phyloP scores from a whole-genome alignment of 2,329 filamentous ascomycete species.

The Apiospora koreana region DNA sequence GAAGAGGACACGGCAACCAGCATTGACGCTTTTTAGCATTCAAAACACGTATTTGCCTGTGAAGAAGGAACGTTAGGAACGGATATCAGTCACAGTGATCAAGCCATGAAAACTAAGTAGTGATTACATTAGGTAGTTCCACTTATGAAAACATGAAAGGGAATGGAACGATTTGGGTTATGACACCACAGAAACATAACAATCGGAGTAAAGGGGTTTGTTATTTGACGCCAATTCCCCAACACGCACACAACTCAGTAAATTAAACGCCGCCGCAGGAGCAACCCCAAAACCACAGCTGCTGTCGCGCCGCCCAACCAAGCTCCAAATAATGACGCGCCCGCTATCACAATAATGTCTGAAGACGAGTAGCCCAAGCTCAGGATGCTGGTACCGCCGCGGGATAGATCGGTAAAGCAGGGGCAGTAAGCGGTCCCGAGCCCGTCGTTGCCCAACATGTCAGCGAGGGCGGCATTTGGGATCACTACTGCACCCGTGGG shows the following conservation, averaged over 20 bases:
- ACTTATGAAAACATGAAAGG: too few relatives aligned
- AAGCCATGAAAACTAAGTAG: too few relatives aligned
- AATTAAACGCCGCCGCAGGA: neutral
- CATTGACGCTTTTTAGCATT: too few relatives aligned
- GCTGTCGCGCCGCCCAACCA: neutral
- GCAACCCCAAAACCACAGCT: neutral
- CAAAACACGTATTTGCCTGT: too few relatives aligned
- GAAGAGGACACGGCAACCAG: too few relatives aligned
- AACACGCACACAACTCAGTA: neutral
- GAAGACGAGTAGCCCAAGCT: neutral
- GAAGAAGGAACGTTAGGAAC: too few relatives aligned
- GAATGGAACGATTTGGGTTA: too few relatives aligned
- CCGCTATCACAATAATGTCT: neutral
- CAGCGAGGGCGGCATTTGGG: neutral
- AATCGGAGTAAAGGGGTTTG: too few relatives aligned
- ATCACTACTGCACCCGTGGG: neutral
- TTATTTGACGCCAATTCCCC: neutral
- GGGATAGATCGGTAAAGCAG: neutral
- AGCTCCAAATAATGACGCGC: neutral
- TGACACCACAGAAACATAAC: neutral
- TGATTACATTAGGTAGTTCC: too few relatives aligned
- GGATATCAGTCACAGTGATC: too few relatives aligned
- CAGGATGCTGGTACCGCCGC: neutral
- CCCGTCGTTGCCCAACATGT: neutral
- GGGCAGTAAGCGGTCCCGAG: neutral